Base-by-base conservation (phyloP, 345 rosid species). In the Arabidopsis suecica region DNA sequence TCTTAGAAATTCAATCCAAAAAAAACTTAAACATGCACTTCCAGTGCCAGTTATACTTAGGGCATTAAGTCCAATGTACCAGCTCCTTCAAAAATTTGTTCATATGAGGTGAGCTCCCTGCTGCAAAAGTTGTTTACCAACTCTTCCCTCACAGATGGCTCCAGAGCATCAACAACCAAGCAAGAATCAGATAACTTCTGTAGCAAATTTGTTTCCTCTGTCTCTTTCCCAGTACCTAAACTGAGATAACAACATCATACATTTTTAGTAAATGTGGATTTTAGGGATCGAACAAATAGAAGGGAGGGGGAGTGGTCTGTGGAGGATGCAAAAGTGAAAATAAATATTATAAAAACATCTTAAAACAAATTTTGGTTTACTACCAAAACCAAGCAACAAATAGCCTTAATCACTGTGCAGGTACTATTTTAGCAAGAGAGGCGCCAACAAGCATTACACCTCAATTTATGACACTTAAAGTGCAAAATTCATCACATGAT, bases 81-180 rank as follows among this genome's bases (percentile, higher is more conserved):
- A 80, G 97, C 99, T 87, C 99, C 99, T 88, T 92, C 97, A 81
- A 92, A 95, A 51, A 95, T 95, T 80, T 95, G 98, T 83, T 90
- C 97, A 80, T 92, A 95, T 50, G 98, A 95, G 68, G 96, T 95
- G 68, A 95, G 94, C 85, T 95, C 99, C 82, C 94, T 81, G 84
- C 88, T 88, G 91, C 99, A 95, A 77, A 92, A 95, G 73, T 86
- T 95, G 84, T 95, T 95, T 74, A 92, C 99, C 85, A 95, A 85
- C 85, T 92, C 99, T 80, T 95, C 99, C 86, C 90, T 84, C 81
- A 95, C 99, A 74, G 99, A 95, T 79, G 98, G 94, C 85, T 95
- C 99, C 86, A 95, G 76, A 10, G 98, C 97, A 75, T 95, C 90
- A 82, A 95, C 99, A 61, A 95, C 99, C 78, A 95, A 87, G 79